phyloP scores from a whole-genome alignment of 805 yeast genomes.

The Candida caryicola region DNA sequence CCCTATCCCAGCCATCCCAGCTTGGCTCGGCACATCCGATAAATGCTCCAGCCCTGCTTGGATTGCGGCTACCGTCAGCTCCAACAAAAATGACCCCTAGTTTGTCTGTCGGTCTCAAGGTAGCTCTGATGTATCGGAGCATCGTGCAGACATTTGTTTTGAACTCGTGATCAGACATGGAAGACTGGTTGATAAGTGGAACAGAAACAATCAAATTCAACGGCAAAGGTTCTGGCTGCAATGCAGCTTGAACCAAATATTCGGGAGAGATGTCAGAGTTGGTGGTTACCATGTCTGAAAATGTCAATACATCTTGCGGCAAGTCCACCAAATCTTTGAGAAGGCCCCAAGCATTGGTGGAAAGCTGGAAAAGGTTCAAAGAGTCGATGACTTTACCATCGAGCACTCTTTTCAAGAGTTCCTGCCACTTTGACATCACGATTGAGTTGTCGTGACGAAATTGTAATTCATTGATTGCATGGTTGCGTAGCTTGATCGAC shows the following conservation, averaged over 20 bases:
- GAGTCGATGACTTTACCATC: slow-evolving; percentile 8
- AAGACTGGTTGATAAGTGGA: slow-evolving; percentile 34
- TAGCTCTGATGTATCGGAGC: slow-evolving; percentile 23
- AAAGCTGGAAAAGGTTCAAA: slow-evolving; percentile 38
- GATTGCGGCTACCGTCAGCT: slow-evolving; percentile 37
- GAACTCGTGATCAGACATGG: slow-evolving; percentile 27
- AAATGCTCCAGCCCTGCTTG: slow-evolving; percentile 40
- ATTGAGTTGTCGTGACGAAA: slow-evolving; percentile 27
- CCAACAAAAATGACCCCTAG: slow-evolving; percentile 51
- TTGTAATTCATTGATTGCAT: slow-evolving; percentile 44
- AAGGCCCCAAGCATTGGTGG: slow-evolving; percentile 50
- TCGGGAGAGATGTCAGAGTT: slow-evolving; percentile 43
- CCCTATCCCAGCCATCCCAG: slow-evolving; percentile 51
- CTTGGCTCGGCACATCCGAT: slow-evolving; percentile 43
- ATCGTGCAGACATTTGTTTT: slow-evolving; percentile 17
- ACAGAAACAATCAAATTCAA: slow-evolving; percentile 43
- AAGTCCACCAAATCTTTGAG: slow-evolving; percentile 28
- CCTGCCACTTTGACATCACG: slow-evolving; percentile 42
- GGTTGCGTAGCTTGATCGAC: slow-evolving; percentile 37
- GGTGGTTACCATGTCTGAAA: slow-evolving; percentile 33
- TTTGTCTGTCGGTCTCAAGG: slow-evolving; percentile 37
- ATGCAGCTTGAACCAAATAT: slow-evolving; percentile 35
- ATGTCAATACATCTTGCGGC: slow-evolving; percentile 39
- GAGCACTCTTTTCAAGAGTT: slow-evolving; percentile 19
- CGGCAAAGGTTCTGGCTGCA: slow-evolving; percentile 38